phyloP scores from a whole-genome alignment of 2,329 filamentous ascomycete genomes.

The Gnomoniopsis smithogilvyi region DNA sequence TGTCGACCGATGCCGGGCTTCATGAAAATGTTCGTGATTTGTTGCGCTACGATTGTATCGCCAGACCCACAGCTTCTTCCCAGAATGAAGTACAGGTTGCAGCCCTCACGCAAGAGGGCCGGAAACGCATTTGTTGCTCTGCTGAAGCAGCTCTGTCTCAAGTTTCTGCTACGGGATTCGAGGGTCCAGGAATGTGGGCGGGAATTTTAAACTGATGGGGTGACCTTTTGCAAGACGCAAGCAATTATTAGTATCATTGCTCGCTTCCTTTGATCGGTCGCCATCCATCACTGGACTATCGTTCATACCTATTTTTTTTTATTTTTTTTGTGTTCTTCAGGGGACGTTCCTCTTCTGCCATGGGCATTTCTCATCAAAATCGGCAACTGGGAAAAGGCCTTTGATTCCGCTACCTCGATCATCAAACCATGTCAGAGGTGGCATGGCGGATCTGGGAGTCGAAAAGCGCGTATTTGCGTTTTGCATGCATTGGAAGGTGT shows the following conservation, averaged over 20 bases:
- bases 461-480: conserved; percentile 17
- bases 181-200: conserved; percentile 65
- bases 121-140: conserved; percentile 67
- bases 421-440: conserved; percentile 1
- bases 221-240: not conserved
- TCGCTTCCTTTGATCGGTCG: not conserved
- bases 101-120: conserved; percentile 42
- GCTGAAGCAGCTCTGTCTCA: conserved; percentile 52
- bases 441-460: conserved; percentile 4
- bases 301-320: conserved; percentile 5
- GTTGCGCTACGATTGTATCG: conserved; percentile 39
- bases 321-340: no score
- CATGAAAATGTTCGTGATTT: conserved; percentile 68
- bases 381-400: not conserved
- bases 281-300: conserved; percentile 3
- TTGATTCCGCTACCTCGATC: conserved; percentile 15
- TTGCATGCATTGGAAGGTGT: conserved; percentile 20
- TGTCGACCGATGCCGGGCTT: conserved; percentile 56
- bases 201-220: conserved; percentile 54
- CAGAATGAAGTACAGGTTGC: conserved; percentile 34
- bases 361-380: not conserved
- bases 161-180: conserved; percentile 42
- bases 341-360: not conserved
- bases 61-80: conserved; percentile 30
- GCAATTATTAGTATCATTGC: not conserved